Evolutionary conservation across 139 green algal genomes (phyloP).

Genomic region (Chlorokybus atmophyticus): DNA sequence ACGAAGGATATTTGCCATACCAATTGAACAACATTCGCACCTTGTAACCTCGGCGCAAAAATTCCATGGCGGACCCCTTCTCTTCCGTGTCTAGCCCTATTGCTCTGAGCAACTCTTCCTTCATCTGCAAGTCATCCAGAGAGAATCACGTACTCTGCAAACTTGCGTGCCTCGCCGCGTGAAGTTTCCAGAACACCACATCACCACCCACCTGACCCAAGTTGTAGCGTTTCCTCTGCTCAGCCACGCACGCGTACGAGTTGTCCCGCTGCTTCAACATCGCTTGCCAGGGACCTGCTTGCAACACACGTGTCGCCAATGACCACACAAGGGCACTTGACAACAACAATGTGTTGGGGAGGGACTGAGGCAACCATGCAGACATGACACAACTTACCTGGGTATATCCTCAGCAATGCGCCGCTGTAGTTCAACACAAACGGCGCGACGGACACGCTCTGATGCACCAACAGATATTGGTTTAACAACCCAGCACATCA

Average conservation of each 20-base stretch:
- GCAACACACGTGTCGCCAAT: too few species aligned
- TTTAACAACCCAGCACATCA: neutral
- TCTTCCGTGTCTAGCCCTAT: slow-evolving; percentile 23
- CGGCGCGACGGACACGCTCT: slow-evolving; percentile 29
- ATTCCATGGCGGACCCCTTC: slow-evolving; percentile 17
- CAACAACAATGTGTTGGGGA: too few species aligned
- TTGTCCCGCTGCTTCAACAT: slow-evolving; percentile 37
- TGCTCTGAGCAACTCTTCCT: slow-evolving; percentile 32
- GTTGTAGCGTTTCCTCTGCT: slow-evolving; percentile 23
- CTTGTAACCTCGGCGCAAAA: slow-evolving; percentile 22
- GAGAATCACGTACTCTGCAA: too few species aligned
- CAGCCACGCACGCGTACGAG: slow-evolving; percentile 28
- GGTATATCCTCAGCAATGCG: slow-evolving; percentile 28
- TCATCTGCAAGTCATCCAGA: slow-evolving; percentile 26
- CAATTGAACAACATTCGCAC: neutral
- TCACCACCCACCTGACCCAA: slow-evolving; percentile 12
- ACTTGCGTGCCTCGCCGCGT: too few species aligned
- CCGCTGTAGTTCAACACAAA: slow-evolving; percentile 41
- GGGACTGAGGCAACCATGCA: slow-evolving; percentile 1
- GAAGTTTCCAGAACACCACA: too few species aligned
- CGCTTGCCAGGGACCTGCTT: slow-evolving; percentile 35
- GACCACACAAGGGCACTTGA: too few species aligned
- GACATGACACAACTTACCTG: slow-evolving; percentile 13
- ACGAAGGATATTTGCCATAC: too few species aligned
- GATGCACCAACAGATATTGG: neutral